Evolutionary conservation across 1,284 basidiomycete species (phyloP), one percentile per base, ranked within the genome.

Genomic region (Phaffia rhodozyma): DNA sequence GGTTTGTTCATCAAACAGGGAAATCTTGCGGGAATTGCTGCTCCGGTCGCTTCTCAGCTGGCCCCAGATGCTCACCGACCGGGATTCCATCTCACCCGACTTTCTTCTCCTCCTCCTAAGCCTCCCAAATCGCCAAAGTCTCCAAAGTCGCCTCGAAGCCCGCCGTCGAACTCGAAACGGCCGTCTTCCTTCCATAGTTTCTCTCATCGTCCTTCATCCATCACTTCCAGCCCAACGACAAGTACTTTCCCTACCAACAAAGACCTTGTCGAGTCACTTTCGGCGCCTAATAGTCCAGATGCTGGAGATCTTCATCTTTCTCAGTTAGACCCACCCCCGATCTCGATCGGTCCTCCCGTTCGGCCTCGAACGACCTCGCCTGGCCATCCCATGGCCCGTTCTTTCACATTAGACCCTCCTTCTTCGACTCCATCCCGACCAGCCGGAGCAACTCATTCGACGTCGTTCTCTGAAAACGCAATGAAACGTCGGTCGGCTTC

Each of bases 11-110:
- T 56, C 48, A 21, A 21, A 2, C 51, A 68, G 67, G 65, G 51
- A 50, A 66, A 66, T 53, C 48, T 71, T 27, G 67, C 69, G 23
- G 70, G 70, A 23, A 54, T 67, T 5, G 85, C 84, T 4, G 80
- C 84, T 0, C 86, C 86, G 0, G 69, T 72, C 4, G 73, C 78
- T 9, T 79, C 80, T 25, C 34, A 61, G 60, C 68, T 77, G 1
- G 74, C 74, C 21, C 72, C 76, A 9, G 71, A 73, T 51, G 71
- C 72, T 0, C 69, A 69, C 32, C 71, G 74, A 3, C 71, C 73
- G 1, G 73, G 73, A n/a, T 74, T 72, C 68, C 72, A 71, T 55
- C 66, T 77, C 59, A 72, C 73, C 38, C 72, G 76, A 13, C 56
- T 58, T 34, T 51, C 56, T 23, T 29, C 58, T 29, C 58, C 57